A percentile compares a stretch with the other conserved stretches of the same genome.
Evolutionary conservation across 106 monocot genomes (phyloP).

Genomic region (Posidonia australis): DNA sequence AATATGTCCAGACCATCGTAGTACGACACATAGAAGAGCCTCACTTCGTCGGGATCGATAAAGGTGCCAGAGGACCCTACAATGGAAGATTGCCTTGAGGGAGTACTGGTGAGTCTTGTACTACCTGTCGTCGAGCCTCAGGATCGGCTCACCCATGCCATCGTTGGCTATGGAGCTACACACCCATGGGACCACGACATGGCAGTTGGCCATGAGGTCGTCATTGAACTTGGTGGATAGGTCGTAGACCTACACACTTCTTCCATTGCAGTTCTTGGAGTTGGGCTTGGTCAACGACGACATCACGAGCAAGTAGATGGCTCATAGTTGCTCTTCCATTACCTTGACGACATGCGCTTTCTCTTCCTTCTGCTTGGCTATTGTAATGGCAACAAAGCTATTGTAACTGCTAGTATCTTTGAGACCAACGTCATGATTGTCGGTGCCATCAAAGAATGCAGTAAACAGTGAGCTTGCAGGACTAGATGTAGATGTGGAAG

Average conservation of each 20-base stretch:
- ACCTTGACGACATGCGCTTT: no score
- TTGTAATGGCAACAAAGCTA: background rate
- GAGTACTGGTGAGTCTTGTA: slow-evolving; percentile 50
- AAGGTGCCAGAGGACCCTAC: slow-evolving; percentile 23
- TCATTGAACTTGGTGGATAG: slow-evolving; percentile 48
- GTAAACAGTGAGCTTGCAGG: slow-evolving; percentile 31
- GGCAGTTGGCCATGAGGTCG: slow-evolving; percentile 24
- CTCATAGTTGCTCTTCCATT: slow-evolving; percentile 14
- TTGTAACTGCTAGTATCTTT: no score
- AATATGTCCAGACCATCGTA: slow-evolving; percentile 46
- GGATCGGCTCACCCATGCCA: slow-evolving; percentile 25
- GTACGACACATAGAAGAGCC: slow-evolving; percentile 52
- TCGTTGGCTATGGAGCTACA: slow-evolving; percentile 36
- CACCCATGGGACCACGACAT: slow-evolving; percentile 38
- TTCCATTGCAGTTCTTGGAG: slow-evolving; percentile 11
- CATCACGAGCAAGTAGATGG: slow-evolving; percentile 9
- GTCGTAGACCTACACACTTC: slow-evolving; percentile 45
- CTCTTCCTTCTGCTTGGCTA: background rate
- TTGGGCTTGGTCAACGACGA: no score
- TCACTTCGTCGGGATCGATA: slow-evolving; percentile 14
- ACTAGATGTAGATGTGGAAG: slow-evolving; percentile 42
- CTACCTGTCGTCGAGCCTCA: slow-evolving; percentile 25
- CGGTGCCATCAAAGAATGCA: slow-evolving; percentile 33
- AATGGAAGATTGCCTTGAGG: slow-evolving; percentile 54
- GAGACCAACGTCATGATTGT: no score